Conservation (phyloP, 352 stramenopile species). For the Pythium graminicola region DNA sequence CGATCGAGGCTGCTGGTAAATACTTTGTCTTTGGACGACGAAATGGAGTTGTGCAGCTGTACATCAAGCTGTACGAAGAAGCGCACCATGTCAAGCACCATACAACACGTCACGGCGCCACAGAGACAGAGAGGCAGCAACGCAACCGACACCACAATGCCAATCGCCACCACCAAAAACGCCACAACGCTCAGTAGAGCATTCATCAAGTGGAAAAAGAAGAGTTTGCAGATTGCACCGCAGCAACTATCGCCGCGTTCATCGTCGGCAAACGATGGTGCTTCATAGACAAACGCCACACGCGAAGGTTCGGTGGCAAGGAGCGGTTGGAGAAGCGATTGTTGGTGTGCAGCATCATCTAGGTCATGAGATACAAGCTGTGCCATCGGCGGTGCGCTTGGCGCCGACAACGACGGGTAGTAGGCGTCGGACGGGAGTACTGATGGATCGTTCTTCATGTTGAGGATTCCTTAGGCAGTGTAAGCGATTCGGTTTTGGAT, state of each 20-base stretch:
- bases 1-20: conserved; percentile 34
- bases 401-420: conserved; percentile 16
- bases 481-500: neutral
- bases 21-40: conserved; percentile 36
- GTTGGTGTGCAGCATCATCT: conserved; percentile 1
- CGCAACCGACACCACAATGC: conserved; percentile 29
- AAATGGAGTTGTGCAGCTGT: conserved; percentile 56
- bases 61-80: conserved; percentile 49
- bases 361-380: conserved; percentile 20
- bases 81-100: conserved; percentile 38
- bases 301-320: too few species aligned
- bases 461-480: too few species aligned
- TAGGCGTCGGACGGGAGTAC: conserved; percentile 5
- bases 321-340: too few species aligned
- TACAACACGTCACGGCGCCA: conserved; percentile 44
- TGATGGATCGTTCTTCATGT: conserved; percentile 20
- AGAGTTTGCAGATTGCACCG: conserved; percentile 39
- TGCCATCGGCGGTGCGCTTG: conserved; percentile 19
- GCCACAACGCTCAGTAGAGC: conserved; percentile 40
- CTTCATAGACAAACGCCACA: too few species aligned
- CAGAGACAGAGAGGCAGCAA: conserved; percentile 61
- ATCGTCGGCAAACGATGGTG: conserved; percentile 16
- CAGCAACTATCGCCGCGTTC: conserved; percentile 25
- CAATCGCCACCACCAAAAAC: conserved; percentile 41
- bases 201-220: conserved; percentile 59